phyloP scores from a whole-genome alignment of 2,329 filamentous ascomycete genomes.

The Trichoderma breve region DNA sequence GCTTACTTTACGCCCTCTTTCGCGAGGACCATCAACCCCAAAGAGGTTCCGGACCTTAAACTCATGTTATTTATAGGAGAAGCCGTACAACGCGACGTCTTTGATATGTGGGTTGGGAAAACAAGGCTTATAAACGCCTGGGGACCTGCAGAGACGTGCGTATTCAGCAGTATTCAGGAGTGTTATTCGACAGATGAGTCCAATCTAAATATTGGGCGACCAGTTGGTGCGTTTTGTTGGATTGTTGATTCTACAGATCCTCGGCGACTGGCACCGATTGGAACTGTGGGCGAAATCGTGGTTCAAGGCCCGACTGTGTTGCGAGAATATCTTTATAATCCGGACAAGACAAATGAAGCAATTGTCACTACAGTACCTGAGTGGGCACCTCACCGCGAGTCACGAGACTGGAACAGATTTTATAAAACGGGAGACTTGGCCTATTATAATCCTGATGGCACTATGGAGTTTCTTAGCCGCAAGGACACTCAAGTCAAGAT shows the following conservation, averaged over 20 bases:
- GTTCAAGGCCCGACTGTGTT: conserved; percentile 8
- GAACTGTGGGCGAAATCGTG: conserved; percentile 6
- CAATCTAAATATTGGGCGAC: conserved; percentile 10
- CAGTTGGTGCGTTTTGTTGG: conserved; percentile 12
- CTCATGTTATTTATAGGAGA: conserved; percentile 22
- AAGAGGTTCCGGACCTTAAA: conserved; percentile 16
- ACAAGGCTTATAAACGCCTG: neutral
- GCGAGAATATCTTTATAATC: conserved; percentile 28
- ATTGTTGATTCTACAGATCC: conserved; percentile 11
- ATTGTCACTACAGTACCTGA: neutral
- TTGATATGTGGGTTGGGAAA: conserved; percentile 19
- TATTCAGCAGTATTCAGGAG: conserved; percentile 8
- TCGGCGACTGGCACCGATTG: neutral
- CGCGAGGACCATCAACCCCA: conserved; percentile 17
- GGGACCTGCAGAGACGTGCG: neutral
- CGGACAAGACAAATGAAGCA: neutral
- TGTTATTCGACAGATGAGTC: neutral
- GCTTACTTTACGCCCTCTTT: conserved; percentile 23
- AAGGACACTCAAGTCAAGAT: conserved; percentile 14
- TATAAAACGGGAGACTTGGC: conserved; percentile 12
- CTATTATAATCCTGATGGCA: neutral
- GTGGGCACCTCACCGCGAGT: neutral
- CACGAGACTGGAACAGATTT: conserved; percentile 3
- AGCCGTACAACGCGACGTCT: conserved; percentile 4
- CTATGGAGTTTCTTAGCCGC: conserved; percentile 7